phyloP scores from a whole-genome alignment of 257 asterid genomes.

The Petunia axillaris region DNA sequence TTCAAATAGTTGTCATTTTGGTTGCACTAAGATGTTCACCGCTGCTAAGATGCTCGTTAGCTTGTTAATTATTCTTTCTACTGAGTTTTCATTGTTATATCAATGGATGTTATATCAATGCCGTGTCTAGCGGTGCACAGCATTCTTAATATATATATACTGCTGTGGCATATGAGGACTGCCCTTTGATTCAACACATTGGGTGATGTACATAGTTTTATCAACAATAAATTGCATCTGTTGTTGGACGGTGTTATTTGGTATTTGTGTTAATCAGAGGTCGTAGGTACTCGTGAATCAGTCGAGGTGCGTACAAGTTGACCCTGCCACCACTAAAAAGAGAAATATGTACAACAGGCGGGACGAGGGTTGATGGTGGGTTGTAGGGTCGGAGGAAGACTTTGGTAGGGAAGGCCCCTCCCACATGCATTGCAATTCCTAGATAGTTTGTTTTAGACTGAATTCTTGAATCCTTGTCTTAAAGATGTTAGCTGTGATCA shows the following conservation, averaged over 20 bases:
- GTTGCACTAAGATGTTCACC: background rate
- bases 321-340: too few species aligned
- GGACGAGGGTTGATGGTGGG: too few species aligned
- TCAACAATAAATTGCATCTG: too few species aligned
- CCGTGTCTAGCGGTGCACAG: background rate
- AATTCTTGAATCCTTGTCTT: background rate
- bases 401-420: background rate
- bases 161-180: background rate
- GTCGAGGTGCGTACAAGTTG: too few species aligned
- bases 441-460: background rate
- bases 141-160: background rate
- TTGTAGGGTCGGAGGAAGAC: too few species aligned
- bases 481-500: background rate
- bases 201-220: background rate
- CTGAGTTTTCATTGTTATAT: background rate
- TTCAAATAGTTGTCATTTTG: background rate
- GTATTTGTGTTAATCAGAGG: too few species aligned
- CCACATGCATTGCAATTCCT: background rate
- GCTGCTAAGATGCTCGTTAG: background rate
- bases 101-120: background rate
- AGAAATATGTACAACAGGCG: too few species aligned
- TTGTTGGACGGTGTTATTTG: too few species aligned
- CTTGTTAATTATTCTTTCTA: background rate
- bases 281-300: too few species aligned
- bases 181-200: slow-evolving; percentile 13